Conservation (phyloP, 208 protist species). For the Zelonia costaricensis region DNA sequence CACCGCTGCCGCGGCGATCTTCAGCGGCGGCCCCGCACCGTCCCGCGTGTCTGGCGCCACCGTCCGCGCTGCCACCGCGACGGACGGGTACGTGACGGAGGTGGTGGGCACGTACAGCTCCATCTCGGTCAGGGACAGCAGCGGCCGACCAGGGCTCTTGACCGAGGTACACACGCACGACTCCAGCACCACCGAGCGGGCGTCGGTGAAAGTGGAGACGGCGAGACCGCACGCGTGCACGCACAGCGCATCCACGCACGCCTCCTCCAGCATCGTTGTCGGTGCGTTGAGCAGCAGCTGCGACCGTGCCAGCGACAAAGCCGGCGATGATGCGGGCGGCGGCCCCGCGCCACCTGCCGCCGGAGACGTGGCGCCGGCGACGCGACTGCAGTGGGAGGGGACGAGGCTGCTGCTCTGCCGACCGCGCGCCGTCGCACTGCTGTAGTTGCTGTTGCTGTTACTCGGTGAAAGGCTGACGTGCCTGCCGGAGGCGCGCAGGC, state of each 20-base stretch:
- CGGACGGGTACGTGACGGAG: slow-evolving; percentile 13
- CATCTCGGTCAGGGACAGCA: slow-evolving; percentile 18
- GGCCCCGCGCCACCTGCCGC: too few relatives aligned
- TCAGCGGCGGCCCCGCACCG: background rate
- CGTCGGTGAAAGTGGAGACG: slow-evolving; percentile 22
- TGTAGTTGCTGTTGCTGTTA: background rate
- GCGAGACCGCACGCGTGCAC: slow-evolving; percentile 16
- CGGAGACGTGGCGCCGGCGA: too few relatives aligned
- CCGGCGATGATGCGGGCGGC: background rate
- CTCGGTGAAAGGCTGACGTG: too few relatives aligned
- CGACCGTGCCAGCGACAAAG: background rate
- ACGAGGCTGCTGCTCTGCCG: background rate
- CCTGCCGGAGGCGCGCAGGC: background rate
- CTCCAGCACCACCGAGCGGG: slow-evolving; percentile 13
- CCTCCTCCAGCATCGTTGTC: slow-evolving; percentile 22
- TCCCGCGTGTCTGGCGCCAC: slow-evolving; percentile 11
- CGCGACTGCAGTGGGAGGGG: background rate
- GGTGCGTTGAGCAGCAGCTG: background rate
- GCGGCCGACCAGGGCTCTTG: slow-evolving; percentile 14
- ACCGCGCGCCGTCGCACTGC: background rate
- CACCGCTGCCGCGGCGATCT: too few relatives aligned
- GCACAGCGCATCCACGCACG: slow-evolving; percentile 21
- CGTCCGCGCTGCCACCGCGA: background rate
- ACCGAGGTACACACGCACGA: slow-evolving; percentile 23
- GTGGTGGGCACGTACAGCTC: slow-evolving; percentile 23